A percentile compares a stretch with the other conserved stretches of the same genome.
These are phyloP conservation scores for Penicillium sumatraense DNA, from an alignment of 2,329 filamentous ascomycete genomes.

Conservation along the genomic window DNA sequence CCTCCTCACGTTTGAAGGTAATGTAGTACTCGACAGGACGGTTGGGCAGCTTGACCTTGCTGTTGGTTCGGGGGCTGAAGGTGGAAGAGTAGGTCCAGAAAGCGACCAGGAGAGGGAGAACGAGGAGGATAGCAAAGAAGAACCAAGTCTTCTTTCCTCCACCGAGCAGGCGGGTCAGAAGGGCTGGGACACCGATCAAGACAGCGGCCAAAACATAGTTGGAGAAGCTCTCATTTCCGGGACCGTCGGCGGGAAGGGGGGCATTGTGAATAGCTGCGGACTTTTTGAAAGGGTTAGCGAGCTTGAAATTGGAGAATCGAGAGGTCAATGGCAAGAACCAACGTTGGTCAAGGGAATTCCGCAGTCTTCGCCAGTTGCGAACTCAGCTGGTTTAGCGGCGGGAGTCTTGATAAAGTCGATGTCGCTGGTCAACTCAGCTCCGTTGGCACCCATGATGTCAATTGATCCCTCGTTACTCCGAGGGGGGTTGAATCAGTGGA, in stretches of 20 bases:
- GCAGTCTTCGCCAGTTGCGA: conserved; percentile 27
- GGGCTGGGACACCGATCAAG: conserved; percentile 25
- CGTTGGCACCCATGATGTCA: conserved; percentile 8
- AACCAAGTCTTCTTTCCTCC: conserved; percentile 21
- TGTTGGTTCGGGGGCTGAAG: conserved; percentile 25
- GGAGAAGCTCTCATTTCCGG: conserved; percentile 33
- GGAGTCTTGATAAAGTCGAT: conserved; percentile 34
- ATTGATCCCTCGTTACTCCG: conserved; percentile 1
- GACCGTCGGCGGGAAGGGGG: conserved; percentile 26
- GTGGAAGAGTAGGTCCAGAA: conserved; percentile 26
- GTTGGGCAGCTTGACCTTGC: conserved; percentile 29
- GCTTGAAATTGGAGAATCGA: background rate
- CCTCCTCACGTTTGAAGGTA: conserved; percentile 31
- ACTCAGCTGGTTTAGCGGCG: conserved; percentile 21
- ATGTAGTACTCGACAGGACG: conserved; percentile 33
- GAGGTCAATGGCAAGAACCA: conserved; percentile 12
- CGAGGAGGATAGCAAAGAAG: conserved; percentile 19
- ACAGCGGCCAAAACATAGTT: conserved; percentile 24
- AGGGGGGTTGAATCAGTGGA: background rate
- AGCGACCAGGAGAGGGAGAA: conserved; percentile 24
- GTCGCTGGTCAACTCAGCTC: conserved; percentile 12
- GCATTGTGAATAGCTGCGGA: conserved; percentile 33
- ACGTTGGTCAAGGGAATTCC: conserved; percentile 31
- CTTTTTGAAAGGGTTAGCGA: conserved; percentile 18
- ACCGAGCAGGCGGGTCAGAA: conserved; percentile 23